Evolutionary conservation across 768 basidiomycete species (phyloP).

Genomic region (Tylopilus sp.): DNA sequence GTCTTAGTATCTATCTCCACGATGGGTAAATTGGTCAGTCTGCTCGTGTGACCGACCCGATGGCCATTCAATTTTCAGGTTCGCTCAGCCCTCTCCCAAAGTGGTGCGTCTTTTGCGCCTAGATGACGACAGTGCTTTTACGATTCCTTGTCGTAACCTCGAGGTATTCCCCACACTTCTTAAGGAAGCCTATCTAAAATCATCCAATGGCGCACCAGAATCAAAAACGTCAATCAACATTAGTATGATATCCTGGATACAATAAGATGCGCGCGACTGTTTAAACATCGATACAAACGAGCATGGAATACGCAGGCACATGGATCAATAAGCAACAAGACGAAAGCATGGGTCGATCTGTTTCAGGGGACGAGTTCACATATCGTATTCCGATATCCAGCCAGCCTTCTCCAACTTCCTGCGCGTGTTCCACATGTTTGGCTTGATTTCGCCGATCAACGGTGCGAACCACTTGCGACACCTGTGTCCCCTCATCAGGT

Average conservation of each 20-base stretch:
- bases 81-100: too few species aligned
- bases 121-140: too few species aligned
- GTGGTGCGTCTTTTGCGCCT: too few species aligned
- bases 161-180: too few species aligned
- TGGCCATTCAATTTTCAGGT: too few species aligned
- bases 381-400: constrained; percentile 32
- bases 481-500: constrained; percentile 31
- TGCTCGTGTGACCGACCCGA: too few species aligned
- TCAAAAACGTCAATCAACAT: neutral
- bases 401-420: constrained; percentile 44
- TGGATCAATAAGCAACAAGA: neutral
- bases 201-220: too few species aligned
- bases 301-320: neutral
- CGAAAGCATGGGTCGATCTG: neutral
- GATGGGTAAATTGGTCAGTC: too few species aligned
- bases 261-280: constrained; percentile 5
- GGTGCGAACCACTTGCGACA: constrained; percentile 62
- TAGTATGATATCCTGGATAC: neutral
- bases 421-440: constrained; percentile 46
- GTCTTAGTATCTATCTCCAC: too few species aligned
- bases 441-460: constrained; percentile 65
- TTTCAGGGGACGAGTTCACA: neutral
- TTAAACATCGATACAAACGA: constrained; percentile 1
- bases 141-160: too few species aligned
- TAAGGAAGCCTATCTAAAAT: too few species aligned